Evolutionary conservation across 345 rosid species (phyloP), one percentile per base, ranked within the genome.

Genomic region (Iberis pinnata): DNA sequence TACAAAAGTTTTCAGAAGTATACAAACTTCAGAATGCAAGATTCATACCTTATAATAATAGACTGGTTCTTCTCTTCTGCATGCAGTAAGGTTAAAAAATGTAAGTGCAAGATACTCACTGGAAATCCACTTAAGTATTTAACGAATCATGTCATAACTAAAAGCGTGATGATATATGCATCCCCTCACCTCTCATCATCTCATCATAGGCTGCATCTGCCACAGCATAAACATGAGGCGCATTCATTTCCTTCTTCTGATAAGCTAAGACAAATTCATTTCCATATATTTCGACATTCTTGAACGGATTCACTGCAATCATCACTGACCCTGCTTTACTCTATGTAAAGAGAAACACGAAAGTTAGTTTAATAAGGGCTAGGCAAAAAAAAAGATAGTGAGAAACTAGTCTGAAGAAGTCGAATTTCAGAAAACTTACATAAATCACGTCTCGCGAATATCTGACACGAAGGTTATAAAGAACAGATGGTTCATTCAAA

Each of bases 401-500:
- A 37, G 42, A 22, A 49, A 41, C 18, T 56, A 46, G 52, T 56
- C 43, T 64, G 15, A 58, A 26, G 35, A 49, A 19, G 12, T 1
- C 0, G 19, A 18, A 49, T 1, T 38, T 15, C 51, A 72, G 22
- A 43, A 49, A 43, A 73, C 99, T 80, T 67, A 93, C 99, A 82
- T 93, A 93, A 62, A 93, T 76, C 67, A 73, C 60, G 63, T 88
- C 88, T 68, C 33, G 76, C 13, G 78, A 75, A 70, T 74, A 93
- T 80, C 97, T 79, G 81, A 63, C 61, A 55, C 67, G 76, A n/a
- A 93, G 79, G 68, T 88, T 93, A 75, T 86, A 74, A 68, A 93
- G 82, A 63, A 88, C 85, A 4, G 97, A 82, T 24, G 97, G 99
- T 61, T 93, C 99, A 47, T 93, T 93, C 73, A 93, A 67, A 78